Base-by-base conservation (phyloP, 2,329 filamentous ascomycete genomes). In the Botrytis sinoallii region DNA sequence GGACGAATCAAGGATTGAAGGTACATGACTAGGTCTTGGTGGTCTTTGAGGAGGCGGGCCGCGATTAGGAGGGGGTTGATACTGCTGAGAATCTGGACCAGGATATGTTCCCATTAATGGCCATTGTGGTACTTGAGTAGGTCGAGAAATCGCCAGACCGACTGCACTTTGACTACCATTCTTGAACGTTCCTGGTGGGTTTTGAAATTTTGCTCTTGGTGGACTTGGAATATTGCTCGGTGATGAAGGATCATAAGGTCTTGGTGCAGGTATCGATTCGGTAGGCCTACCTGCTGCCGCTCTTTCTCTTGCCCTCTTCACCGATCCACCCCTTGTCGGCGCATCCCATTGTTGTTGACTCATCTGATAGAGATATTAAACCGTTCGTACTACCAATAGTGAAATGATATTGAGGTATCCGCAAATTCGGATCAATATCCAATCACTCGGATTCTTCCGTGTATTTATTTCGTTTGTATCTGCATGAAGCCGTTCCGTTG, bases 1-100 rank as follows among this genome's bases (percentile, higher is more conserved):
- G 57, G 88, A 87, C 73, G 84, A 84, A 77, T 90, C 88, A 38
- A 89, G 81, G 48, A 90, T 86, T 0, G 88, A 90, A 16, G 88
- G 88, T 3, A 90, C 87, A 75, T 84, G 81, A 77, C 88, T 90
- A 12, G 89, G 89, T 55, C 89, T 85, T 18, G 88, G 88, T 16
- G 89, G 89, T 75, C 89, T 84, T 78, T 86, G 87, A 32, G 89
- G 89, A 38, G 88, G 85, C 57, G 85, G 83, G 52, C 85, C 85
- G 75, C 84, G 83, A 64, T 85, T 85, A n/a, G 85, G 82, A 25
- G 87, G 85, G 71, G 87, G 85, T 77, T 84, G 84, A 76, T 88
- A 89, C 32, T 84, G 82, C 70, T 84, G 74, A 72, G 73, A 60
- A 46, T 65, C 73, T 67, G 71, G 65, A 61, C 73, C 75, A 65